phyloP scores from a whole-genome alignment of 2,329 filamentous ascomycete genomes.

The Calonectria pseudoreteaudii region DNA sequence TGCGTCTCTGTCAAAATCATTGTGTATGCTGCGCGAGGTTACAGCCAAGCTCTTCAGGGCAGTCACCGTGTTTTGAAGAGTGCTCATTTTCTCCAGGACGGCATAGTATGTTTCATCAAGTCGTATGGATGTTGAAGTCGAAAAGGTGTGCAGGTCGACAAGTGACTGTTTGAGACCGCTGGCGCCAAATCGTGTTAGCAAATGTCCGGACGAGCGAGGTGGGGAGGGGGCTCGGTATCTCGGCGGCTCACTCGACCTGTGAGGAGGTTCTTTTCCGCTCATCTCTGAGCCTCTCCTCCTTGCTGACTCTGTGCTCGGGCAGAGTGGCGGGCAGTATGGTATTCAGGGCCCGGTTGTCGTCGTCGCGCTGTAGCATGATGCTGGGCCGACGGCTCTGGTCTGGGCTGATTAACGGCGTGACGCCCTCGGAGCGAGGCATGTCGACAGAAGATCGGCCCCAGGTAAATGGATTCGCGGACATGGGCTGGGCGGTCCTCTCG shows the following conservation, averaged over 20 bases:
- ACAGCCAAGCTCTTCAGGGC: slow-evolving; percentile 75
- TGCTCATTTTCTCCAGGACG: slow-evolving; percentile 75
- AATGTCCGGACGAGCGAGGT: background rate
- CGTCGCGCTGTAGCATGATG: slow-evolving; percentile 49
- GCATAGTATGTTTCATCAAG: slow-evolving; percentile 82
- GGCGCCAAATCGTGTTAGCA: slow-evolving; percentile 36
- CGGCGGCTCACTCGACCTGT: slow-evolving; percentile 47
- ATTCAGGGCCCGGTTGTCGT: slow-evolving; percentile 36
- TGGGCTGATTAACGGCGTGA: slow-evolving; percentile 57
- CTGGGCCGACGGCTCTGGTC: slow-evolving; percentile 58
- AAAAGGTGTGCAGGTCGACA: slow-evolving; percentile 67
- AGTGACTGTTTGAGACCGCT: slow-evolving; percentile 67
- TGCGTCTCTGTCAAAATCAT: slow-evolving; percentile 70
- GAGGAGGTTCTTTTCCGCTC: slow-evolving; percentile 50
- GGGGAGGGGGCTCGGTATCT: background rate
- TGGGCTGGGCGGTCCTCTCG: slow-evolving; percentile 40
- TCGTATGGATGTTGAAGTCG: slow-evolving; percentile 70
- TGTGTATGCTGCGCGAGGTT: slow-evolving; percentile 68
- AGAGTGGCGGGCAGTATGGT: slow-evolving; percentile 8
- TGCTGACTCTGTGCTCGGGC: slow-evolving; percentile 41
- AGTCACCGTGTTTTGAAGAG: slow-evolving; percentile 72
- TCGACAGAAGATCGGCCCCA: slow-evolving; percentile 58
- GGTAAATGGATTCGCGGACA: slow-evolving; percentile 42
- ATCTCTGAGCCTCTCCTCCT: slow-evolving; percentile 54
- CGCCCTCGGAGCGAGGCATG: slow-evolving; percentile 57